Conservation (phyloP, 345 rosid species). For the Carallia brachiata region DNA sequence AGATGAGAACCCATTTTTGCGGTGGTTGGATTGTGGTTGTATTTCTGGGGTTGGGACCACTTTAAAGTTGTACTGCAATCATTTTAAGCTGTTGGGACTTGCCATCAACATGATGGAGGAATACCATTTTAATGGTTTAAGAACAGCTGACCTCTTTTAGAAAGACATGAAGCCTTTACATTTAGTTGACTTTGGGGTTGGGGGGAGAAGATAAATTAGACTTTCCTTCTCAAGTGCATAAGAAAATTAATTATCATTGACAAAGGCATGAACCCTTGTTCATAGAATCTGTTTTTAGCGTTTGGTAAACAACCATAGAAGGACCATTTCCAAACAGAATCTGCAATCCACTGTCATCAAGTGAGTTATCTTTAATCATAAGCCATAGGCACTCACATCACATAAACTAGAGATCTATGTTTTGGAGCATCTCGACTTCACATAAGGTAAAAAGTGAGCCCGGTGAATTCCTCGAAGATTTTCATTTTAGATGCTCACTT, state of each 20-base stretch:
- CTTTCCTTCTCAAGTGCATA: not conserved
- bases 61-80: not conserved
- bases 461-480: too few species aligned
- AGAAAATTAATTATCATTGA: not conserved
- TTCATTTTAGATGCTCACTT: too few species aligned
- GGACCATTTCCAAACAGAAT: too few species aligned
- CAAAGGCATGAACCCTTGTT: not conserved
- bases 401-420: conserved; percentile 1
- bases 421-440: not conserved
- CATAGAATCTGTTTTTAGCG: not conserved
- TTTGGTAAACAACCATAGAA: not conserved
- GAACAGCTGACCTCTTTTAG: conserved; percentile 39
- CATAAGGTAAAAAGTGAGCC: too few species aligned
- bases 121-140: conserved; percentile 17
- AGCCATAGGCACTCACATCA: conserved; percentile 1
- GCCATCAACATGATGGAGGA: conserved; percentile 25
- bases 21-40: conserved; percentile 33
- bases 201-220: too few species aligned
- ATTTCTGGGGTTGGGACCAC: conserved; percentile 31
- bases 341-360: too few species aligned
- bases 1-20: conserved; percentile 2
- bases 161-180: conserved; percentile 24
- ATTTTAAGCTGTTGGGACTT: conserved; percentile 13
- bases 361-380: not conserved
- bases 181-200: conserved; percentile 14